These are phyloP conservation scores for Amanita muscaria DNA, from an alignment of 768 basidiomycete genomes.

Conservation along the genomic window DNA sequence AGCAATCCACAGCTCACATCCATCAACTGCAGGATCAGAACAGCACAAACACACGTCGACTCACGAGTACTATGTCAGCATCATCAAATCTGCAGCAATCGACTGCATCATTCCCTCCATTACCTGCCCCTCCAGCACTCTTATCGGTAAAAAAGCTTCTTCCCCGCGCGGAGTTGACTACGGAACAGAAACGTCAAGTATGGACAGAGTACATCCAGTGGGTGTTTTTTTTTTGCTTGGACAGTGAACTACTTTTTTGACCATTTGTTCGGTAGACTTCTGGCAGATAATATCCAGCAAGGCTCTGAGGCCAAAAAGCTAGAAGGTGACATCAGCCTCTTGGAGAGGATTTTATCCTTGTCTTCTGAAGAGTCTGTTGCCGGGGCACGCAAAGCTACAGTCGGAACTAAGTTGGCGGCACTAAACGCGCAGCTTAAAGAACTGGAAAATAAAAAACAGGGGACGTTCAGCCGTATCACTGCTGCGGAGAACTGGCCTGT, in stretches of 20 bases:
- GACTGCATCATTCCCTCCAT: slow-evolving; percentile 11
- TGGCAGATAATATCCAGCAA: slow-evolving; percentile 8
- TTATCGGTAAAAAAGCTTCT: slow-evolving; percentile 7
- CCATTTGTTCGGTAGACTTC: slow-evolving; percentile 7
- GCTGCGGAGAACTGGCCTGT: slow-evolving; percentile 24
- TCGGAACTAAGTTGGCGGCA: slow-evolving; percentile 11
- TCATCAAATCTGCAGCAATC: not conserved
- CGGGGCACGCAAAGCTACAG: slow-evolving; percentile 11
- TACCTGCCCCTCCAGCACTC: slow-evolving; percentile 13
- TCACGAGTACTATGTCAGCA: not conserved
- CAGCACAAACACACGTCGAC: not conserved
- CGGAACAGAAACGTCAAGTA: slow-evolving; percentile 12
- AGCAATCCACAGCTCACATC: not conserved
- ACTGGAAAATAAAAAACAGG: slow-evolving; percentile 13
- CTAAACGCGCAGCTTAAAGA: slow-evolving; percentile 17
- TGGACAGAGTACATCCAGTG: slow-evolving; percentile 22
- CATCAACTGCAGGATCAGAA: not conserved
- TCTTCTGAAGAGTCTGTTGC: slow-evolving; percentile 10
- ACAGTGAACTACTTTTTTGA: not conserved
- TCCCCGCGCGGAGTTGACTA: slow-evolving; percentile 8
- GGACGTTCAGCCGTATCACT: slow-evolving; percentile 13
- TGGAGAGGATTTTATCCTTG: slow-evolving; percentile 12
- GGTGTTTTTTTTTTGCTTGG: not conserved
- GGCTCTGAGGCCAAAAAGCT: slow-evolving; percentile 12
- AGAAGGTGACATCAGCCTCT: slow-evolving; percentile 13